These are phyloP conservation scores for Phalaenopsis equestris DNA, from an alignment of 106 monocot species.

Conservation along the genomic window DNA sequence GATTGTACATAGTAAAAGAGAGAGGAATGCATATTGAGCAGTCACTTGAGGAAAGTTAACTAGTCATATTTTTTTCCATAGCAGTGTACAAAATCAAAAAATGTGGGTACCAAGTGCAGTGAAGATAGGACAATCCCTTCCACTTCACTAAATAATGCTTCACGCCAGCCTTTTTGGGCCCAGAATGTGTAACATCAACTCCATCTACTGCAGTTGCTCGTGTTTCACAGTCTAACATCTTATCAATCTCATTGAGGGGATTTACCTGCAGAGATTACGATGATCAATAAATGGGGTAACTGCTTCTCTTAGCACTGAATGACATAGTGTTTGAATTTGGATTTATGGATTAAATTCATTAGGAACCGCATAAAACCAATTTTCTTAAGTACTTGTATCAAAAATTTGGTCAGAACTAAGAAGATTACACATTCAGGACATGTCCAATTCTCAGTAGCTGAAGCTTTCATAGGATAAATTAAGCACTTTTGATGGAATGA, in stretches of 20 bases:
- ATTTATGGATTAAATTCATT: not conserved
- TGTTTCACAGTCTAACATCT: constrained; percentile 76
- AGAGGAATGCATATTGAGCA: not conserved
- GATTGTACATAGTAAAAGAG: not conserved
- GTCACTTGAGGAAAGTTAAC: not conserved
- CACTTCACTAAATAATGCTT: constrained; percentile 93
- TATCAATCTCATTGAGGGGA: constrained; percentile 77
- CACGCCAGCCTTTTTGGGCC: constrained; percentile 33
- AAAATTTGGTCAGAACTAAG: not conserved
- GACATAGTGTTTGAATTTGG: not conserved
- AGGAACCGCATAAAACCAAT: not conserved
- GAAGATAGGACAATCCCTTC: constrained; percentile 92
- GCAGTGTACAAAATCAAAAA: not conserved
- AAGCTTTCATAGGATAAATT: constrained; percentile 46
- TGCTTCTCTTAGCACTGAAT: not conserved
- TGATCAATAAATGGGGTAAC: not conserved
- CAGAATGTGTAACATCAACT: constrained; percentile 29
- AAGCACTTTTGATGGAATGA: constrained; percentile 70
- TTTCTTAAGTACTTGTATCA: not conserved
- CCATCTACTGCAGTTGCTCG: constrained; percentile 26
- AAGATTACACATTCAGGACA: constrained; percentile 93
- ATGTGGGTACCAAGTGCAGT: constrained; percentile 66
- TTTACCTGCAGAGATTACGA: constrained; percentile 47
- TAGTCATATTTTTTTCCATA: not conserved
- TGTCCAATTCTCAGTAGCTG: constrained; percentile 55